Base-by-base conservation (phyloP, 139 green algal genomes). In the Nannochloris sp. region DNA sequence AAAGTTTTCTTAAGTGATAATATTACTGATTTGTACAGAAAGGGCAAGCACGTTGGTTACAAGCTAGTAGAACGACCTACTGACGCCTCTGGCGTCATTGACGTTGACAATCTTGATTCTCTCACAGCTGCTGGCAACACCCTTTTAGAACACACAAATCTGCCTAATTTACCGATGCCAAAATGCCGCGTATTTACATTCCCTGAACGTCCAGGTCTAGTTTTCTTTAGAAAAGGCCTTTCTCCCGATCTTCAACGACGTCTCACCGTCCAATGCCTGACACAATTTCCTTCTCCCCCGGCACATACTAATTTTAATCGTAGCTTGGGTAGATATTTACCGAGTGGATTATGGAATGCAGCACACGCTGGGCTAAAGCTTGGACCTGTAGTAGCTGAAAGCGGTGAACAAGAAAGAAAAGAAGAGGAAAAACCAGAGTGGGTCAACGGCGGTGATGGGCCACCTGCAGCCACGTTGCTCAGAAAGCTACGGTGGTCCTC, bases 401-500 rank as follows among this genome's bases (percentile, higher is more conserved):
- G n/a, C n/a, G n/a, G n/a, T n/a, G n/a, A n/a, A n/a, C n/a, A n/a
- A n/a, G n/a, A n/a, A n/a, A n/a, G n/a, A 42, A 6, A n/a, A 60
- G 9, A 13, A n/a, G 45, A 30, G 6, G n/a, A 25, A n/a, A 9
- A 8, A 12, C 31, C 9, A 27, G 27, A 19, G 6, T 23, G 38
- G 30, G 54, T 60, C 54, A 42, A 60, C 10, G 2, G 30, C 30
- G 30, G 31, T n/a, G 24, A 24, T 1, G 54, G 54, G 6, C 54
- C 54, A 23, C 8, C 62, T 6, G 88, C 88, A 13, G 29, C 46
- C 6, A 30, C 61, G 35, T 61, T 96, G 62, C 64, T 96, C 39
- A 65, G 72, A 6, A 83, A 81, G 78, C 80, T 96, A 58, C 79
- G 90, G 4, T 97, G 90, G 90, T 78, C 74, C 1, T 84, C 83